Conservation (phyloP, 2,329 filamentous ascomycete species). For the Emergomyces africanus region DNA sequence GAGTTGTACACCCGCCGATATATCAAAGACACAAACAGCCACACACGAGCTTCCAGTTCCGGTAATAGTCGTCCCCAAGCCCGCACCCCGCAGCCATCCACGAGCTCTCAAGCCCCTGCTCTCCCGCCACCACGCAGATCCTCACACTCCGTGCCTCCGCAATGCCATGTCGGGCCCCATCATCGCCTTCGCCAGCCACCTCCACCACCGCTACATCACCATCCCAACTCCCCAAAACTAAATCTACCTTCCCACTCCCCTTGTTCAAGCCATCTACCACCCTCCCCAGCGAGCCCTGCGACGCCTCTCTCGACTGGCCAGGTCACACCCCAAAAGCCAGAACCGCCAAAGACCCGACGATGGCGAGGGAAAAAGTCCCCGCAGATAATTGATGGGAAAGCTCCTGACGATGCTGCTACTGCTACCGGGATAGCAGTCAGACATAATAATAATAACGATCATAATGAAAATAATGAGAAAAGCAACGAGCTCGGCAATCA, state of each 20-base stretch:
- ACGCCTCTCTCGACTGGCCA: constrained; percentile 13
- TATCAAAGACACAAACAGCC: not conserved
- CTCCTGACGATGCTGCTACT: not conserved
- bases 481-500: not conserved
- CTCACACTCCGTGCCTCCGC: constrained; percentile 16
- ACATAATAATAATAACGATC: no score
- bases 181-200: constrained; percentile 8
- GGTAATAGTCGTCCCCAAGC: not conserved
- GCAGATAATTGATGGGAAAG: not conserved
- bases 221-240: constrained; percentile 1
- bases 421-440: not conserved
- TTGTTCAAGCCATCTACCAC: not conserved
- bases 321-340: constrained; percentile 17
- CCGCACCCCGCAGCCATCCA: not conserved
- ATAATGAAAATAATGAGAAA: not conserved
- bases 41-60: not conserved
- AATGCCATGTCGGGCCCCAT: constrained; percentile 5
- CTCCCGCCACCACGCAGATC: constrained; percentile 30
- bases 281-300: constrained; percentile 4
- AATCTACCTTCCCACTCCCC: not conserved
- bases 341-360: constrained; percentile 30
- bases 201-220: constrained; percentile 6
- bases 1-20: not conserved
- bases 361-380: constrained; percentile 17
- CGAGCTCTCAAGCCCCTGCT: constrained; percentile 22